Evolutionary conservation across 1,284 basidiomycete genomes (phyloP).

Genomic region (Tilletia caries): DNA sequence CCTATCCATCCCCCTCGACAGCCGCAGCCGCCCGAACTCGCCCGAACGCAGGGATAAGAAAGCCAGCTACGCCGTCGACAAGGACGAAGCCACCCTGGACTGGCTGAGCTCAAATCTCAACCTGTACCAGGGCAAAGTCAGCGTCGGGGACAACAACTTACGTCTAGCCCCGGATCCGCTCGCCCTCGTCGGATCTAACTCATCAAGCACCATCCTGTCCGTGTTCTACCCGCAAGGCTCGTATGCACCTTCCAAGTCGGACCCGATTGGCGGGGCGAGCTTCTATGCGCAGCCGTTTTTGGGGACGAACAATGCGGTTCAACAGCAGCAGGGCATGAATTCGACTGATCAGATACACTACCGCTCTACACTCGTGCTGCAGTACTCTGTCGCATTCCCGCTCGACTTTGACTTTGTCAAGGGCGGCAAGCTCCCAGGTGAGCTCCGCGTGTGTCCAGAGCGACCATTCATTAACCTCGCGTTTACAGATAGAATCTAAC

Average conservation of each 20-base stretch:
- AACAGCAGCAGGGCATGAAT: background rate
- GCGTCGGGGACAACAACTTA: background rate
- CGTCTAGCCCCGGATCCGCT: background rate
- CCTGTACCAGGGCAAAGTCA: slow-evolving; percentile 4
- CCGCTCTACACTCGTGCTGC: slow-evolving; percentile 12
- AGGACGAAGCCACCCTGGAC: background rate
- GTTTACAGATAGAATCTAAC: background rate
- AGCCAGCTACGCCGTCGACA: background rate
- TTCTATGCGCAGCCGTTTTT: background rate
- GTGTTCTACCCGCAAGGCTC: background rate
- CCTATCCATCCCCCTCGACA: background rate
- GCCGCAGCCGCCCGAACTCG: background rate
- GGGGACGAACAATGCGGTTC: background rate
- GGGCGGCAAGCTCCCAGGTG: slow-evolving; percentile 56
- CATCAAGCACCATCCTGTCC: background rate
- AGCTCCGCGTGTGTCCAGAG: slow-evolving; percentile 28
- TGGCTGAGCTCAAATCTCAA: slow-evolving; percentile 5
- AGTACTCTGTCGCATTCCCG: slow-evolving; percentile 55
- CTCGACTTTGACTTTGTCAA: slow-evolving; percentile 54
- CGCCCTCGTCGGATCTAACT: background rate
- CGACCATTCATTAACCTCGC: background rate
- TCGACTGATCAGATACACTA: background rate
- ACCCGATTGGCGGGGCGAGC: background rate
- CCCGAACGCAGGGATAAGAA: background rate
- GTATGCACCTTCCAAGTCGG: slow-evolving; percentile 2